These are phyloP conservation scores for Elaphomyces granulatus DNA, from an alignment of 495 filamentous ascomycete species.

Conservation along the genomic window DNA sequence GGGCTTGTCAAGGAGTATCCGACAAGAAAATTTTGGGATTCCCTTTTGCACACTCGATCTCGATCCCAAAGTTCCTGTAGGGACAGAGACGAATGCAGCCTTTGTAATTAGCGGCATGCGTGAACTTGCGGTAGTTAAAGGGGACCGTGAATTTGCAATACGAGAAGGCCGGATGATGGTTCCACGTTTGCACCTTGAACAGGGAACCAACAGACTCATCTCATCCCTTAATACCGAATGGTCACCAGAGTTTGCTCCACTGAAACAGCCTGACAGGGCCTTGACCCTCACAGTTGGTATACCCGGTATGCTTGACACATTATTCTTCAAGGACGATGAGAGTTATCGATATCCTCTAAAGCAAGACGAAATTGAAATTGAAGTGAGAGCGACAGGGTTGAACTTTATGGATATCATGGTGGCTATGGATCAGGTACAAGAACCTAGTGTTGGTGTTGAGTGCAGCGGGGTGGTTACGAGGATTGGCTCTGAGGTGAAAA, in stretches of 20 bases:
- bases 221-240: not conserved
- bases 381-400: conserved; percentile 20
- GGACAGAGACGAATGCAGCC: not conserved
- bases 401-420: conserved; percentile 32
- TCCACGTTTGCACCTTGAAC: not conserved
- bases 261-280: conserved; percentile 18
- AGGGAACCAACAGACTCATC: not conserved
- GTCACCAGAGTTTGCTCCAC: conserved; percentile 11
- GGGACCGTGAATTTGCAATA: not conserved
- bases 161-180: not conserved
- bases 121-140: not conserved
- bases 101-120: not conserved
- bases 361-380: conserved; percentile 17
- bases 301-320: conserved; percentile 18
- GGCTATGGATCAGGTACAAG: conserved; percentile 20
- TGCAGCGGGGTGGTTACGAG: conserved; percentile 28
- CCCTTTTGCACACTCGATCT: not conserved
- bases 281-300: conserved; percentile 15
- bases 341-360: conserved; percentile 6
- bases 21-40: not conserved
- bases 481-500: conserved; percentile 16
- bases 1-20: not conserved
- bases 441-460: conserved; percentile 25
- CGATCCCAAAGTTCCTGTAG: not conserved
- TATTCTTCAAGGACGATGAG: conserved; percentile 23